Base-by-base conservation (phyloP, 108 stramenopile genomes). In the Discostella pseudostelligera region DNA sequence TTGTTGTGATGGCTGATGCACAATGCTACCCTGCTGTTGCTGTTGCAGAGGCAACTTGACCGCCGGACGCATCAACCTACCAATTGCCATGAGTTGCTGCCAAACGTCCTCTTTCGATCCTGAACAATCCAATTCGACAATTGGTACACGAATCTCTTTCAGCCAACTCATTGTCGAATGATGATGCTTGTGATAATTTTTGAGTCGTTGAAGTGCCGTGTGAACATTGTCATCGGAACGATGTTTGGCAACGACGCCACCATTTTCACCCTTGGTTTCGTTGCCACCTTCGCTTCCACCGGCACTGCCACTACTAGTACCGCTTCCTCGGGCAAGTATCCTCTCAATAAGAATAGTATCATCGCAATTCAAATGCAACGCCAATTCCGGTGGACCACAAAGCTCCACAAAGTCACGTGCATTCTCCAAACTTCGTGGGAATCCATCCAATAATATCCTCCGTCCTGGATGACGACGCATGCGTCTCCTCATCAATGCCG, bases 391-490 rank as follows among this genome's bases (percentile, higher is more conserved):
- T 7, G 76, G 74, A 9, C 93, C 90, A 59, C 88, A 85, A 22
- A 88, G 62, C 20, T 70, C 67, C 35, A 87, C 81, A 39, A 91
- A 74, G 76, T 87, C 87, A 8, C 70, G 55, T 6, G 88, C 89
- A 64, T 92, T 86, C 62, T 90, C 82, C 67, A 80, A 42, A 46
- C 75, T 82, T 8, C 96, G 73, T 1, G 96, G 96, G 77, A 92
- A 96, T 48, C 96, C 96, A 65, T 96, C 96, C 29, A 96, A 39
- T 47, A 96, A 59, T 36, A 94, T 81, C 14, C 90, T 75, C 40
- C 85, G 84, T 4, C 88, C 84, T 8, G 79, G 88, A 81, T 84
- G 79, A 54, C 78, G 51, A 21, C 84, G 63, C 88, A 97, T 93
- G 39, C 78, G 69, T 12, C 86, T 60, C 12, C 84, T 54, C 76